Conservation (phyloP, 768 basidiomycete species). For the Macrocybe gigantea region DNA sequence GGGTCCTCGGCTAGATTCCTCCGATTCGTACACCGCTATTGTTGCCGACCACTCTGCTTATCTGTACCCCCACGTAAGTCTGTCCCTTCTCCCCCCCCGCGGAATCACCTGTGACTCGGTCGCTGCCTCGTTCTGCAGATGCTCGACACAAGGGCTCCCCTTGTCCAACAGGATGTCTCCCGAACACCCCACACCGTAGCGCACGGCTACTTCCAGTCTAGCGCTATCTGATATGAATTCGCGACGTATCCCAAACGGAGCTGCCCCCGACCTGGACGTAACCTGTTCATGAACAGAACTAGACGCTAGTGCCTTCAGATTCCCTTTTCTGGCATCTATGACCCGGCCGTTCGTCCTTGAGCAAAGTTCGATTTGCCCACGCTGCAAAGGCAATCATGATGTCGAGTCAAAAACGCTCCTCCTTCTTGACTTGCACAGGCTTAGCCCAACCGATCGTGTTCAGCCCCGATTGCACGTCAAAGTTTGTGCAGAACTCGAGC, state of each 20-base stretch:
- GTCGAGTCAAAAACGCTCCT: constrained; percentile 2
- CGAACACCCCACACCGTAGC: too few species aligned
- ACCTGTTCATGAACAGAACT: too few species aligned
- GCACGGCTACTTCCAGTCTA: too few species aligned
- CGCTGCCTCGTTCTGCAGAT: too few species aligned
- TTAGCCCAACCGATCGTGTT: constrained; percentile 6
- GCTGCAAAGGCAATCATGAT: constrained; percentile 3
- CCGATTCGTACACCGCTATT: constrained; percentile 13
- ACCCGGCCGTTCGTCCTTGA: constrained; percentile 23
- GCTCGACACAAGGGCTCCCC: too few species aligned
- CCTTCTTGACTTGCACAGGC: neutral
- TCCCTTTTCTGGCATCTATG: constrained; percentile 26
- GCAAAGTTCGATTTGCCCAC: constrained; percentile 4
- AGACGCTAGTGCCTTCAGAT: constrained; percentile 19
- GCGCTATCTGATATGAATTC: too few species aligned
- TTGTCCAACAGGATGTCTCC: too few species aligned
- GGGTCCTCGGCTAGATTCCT: constrained; percentile 5
- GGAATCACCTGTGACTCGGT: constrained; percentile 16
- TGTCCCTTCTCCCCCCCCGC: constrained; percentile 1
- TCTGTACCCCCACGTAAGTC: constrained; percentile 15
- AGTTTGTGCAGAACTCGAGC: too few species aligned
- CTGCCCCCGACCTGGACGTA: too few species aligned
- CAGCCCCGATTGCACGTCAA: constrained; percentile 4
- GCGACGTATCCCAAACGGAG: too few species aligned
- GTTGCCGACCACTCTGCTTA: constrained; percentile 16